phyloP scores from a whole-genome alignment of 352 stramenopile genomes.

The Globisporangium nagaii region DNA sequence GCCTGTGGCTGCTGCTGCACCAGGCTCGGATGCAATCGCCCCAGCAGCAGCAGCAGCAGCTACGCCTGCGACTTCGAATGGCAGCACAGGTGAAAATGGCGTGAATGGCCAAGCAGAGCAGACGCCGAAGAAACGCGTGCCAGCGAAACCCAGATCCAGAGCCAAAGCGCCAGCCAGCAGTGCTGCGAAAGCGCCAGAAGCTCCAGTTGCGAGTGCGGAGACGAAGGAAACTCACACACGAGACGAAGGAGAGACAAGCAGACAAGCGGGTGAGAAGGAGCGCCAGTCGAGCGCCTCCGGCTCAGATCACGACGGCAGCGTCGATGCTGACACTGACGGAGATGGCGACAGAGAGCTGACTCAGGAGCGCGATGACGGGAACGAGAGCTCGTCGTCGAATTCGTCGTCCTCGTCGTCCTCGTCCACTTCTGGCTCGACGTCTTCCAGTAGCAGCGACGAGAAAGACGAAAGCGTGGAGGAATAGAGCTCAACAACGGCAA shows the following conservation, averaged over 20 bases:
- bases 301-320: neutral
- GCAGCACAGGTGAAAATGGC: conserved; percentile 9
- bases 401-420: conserved; percentile 44
- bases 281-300: neutral
- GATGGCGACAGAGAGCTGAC: neutral
- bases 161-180: neutral
- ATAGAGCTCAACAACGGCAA: neutral
- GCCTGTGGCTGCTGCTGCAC: neutral
- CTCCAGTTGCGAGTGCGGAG: neutral
- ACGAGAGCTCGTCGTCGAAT: conserved; percentile 41
- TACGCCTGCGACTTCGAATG: neutral
- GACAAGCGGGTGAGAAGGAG: neutral
- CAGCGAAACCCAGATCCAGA: neutral
- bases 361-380: conserved; percentile 23
- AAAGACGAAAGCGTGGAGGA: conserved; percentile 3
- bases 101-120: neutral
- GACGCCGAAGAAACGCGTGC: neutral
- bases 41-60: neutral
- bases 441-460: conserved; percentile 43
- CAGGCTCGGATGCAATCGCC: neutral
- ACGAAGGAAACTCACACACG: neutral
- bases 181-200: neutral
- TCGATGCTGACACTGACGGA: neutral
- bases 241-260: neutral
- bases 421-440: conserved; percentile 25